Evolutionary conservation across 1,284 basidiomycete species (phyloP).

Genomic region (Tetrapyrgos nigripes): DNA sequence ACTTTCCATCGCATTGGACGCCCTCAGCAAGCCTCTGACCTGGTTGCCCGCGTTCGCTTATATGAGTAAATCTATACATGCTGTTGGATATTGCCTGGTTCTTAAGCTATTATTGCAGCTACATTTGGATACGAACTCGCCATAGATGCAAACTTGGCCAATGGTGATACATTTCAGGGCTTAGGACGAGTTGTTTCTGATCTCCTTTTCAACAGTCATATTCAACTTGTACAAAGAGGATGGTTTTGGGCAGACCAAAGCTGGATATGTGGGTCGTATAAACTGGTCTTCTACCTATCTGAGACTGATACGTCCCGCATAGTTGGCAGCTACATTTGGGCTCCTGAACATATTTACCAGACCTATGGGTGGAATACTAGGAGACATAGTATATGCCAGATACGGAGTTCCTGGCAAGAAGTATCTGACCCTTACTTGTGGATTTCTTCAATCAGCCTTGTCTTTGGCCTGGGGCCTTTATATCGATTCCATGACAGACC

Average conservation of each 20-base stretch:
- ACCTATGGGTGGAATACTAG: slow-evolving; percentile 58
- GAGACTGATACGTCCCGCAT: not conserved
- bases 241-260: slow-evolving; percentile 51
- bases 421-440: slow-evolving; percentile 51
- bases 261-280: slow-evolving; percentile 51
- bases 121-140: slow-evolving; percentile 68
- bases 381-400: slow-evolving; percentile 53
- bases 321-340: slow-evolving; percentile 41
- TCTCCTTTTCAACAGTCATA: slow-evolving; percentile 46
- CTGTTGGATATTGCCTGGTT: not conserved
- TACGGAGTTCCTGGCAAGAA: slow-evolving; percentile 61
- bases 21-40: slow-evolving; percentile 56
- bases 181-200: slow-evolving; percentile 16
- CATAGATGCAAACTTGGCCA: slow-evolving; percentile 61
- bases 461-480: slow-evolving; percentile 52
- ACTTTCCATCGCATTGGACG: slow-evolving; percentile 34
- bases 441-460: slow-evolving; percentile 53
- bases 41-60: slow-evolving; percentile 67
- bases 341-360: slow-evolving; percentile 61
- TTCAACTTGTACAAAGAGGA: slow-evolving; percentile 32
- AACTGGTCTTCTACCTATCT: slow-evolving; percentile 17
- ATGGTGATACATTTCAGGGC: not conserved
- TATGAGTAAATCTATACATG: slow-evolving; percentile 24
- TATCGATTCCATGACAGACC: slow-evolving; percentile 39
- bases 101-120: slow-evolving; percentile 15